phyloP scores from a whole-genome alignment of 2,329 filamentous ascomycete genomes.

The Sporothrix brasiliensis region DNA sequence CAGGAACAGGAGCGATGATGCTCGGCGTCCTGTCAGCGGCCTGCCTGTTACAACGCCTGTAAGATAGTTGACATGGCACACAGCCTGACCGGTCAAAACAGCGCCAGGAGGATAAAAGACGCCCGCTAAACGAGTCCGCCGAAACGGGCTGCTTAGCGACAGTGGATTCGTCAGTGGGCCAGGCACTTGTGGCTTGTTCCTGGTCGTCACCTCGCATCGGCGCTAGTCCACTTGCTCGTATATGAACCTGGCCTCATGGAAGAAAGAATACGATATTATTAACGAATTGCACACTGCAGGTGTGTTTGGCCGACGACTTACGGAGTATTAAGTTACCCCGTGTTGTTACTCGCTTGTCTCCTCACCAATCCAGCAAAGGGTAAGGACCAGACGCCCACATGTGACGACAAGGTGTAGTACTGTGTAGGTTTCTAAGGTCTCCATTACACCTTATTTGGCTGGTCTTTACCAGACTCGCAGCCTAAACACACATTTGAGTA shows the following conservation, averaged over 20 bases:
- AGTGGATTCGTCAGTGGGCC: constrained; percentile 2
- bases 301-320: background rate
- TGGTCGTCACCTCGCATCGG: background rate
- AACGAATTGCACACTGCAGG: background rate
- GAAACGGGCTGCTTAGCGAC: background rate
- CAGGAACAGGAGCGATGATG: background rate
- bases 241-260: constrained; percentile 6
- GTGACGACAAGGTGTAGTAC: constrained; percentile 10
- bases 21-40: background rate
- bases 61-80: background rate
- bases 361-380: constrained; percentile 1
- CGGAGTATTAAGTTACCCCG: background rate
- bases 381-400: background rate
- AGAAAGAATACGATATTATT: background rate
- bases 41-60: constrained; percentile 8
- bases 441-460: constrained; percentile 10
- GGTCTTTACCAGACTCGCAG: background rate
- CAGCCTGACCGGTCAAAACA: background rate
- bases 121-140: constrained; percentile 12
- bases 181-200: background rate
- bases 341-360: constrained; percentile 1
- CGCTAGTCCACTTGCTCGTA: constrained; percentile 9
- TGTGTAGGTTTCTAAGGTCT: background rate
- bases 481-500: background rate
- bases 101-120: background rate